Base-by-base conservation (phyloP, 345 rosid genomes). In the Dipteronia sinensis region DNA sequence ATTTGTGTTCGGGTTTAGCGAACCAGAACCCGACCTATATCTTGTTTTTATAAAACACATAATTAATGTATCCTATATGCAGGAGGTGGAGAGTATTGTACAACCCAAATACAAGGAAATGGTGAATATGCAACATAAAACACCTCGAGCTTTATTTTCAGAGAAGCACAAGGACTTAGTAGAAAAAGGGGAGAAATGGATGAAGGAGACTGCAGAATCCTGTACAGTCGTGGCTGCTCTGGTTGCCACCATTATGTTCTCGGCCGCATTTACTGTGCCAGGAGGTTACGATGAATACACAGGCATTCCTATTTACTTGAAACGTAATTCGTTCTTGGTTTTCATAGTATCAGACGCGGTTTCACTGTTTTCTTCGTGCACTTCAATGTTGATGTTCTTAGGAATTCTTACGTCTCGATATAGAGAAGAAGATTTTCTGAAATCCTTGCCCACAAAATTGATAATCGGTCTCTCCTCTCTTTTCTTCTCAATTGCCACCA, bases 11-110 rank as follows among this genome's bases (percentile, higher is more conserved):
- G n/a, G n/a, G n/a, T n/a, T n/a, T n/a, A n/a, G n/a, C n/a, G n/a
- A n/a, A n/a, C n/a, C n/a, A n/a, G n/a, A n/a, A n/a, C n/a, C n/a
- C n/a, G n/a, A n/a, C n/a, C n/a, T n/a, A n/a, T n/a, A n/a, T n/a
- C n/a, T n/a, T n/a, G 38, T 4, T 34, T 34, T 34, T 6, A 34
- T 34, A 34, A 49, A 13, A 49, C 55, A 49, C 19, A 13, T 3
- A 49, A 34, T 42, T 42, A 42, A 51, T 46, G 8, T n/a, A 3
- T 42, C 27, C 11, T 10, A 38, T 20, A 49, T 72, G 19, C 75
- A 92, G 94, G 94, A 92, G 78, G 97, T 92, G 75, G 93, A 90
- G 82, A 85, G 86, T 6, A 65, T 92, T 42, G 97, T 86, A 42
- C 93, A 87, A 42, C 97, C 97, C 1, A 90, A 87, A 73, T 84